Conservation (phyloP, 2,329 filamentous ascomycete genomes). For the Beauveria sp. region DNA sequence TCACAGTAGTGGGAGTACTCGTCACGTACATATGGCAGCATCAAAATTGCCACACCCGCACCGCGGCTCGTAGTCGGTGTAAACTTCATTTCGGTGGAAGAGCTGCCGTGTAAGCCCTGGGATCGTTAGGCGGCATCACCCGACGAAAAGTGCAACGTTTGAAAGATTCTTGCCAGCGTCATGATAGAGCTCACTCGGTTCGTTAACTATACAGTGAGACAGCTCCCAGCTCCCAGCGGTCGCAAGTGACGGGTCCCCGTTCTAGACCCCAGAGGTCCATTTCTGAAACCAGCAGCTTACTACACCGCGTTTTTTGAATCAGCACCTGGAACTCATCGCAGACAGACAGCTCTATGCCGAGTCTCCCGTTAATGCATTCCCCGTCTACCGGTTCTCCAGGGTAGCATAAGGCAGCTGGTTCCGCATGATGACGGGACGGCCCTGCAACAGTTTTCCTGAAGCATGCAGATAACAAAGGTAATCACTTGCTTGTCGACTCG, state of each 20-base stretch:
- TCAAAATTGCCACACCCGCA: neutral
- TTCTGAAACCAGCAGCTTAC: neutral
- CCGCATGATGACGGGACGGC: no score
- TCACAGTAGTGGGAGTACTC: neutral
- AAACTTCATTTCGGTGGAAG: neutral
- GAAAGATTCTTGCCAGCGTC: neutral
- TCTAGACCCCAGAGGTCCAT: neutral
- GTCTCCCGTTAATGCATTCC: conserved; percentile 17
- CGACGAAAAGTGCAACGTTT: neutral
- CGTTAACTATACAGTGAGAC: neutral
- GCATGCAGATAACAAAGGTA: conserved; percentile 37
- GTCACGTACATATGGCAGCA: neutral
- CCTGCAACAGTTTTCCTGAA: conserved; percentile 16
- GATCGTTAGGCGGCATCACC: neutral
- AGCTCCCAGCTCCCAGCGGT: neutral
- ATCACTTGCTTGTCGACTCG: conserved; percentile 35
- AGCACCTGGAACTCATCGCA: neutral
- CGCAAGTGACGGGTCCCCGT: neutral
- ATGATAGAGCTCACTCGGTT: neutral
- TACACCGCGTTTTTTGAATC: neutral
- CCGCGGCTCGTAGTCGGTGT: neutral
- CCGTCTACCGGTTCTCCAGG: conserved; percentile 21
- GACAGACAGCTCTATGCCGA: conserved; percentile 20
- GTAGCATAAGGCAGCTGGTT: no score
- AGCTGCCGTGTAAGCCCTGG: neutral